These are phyloP conservation scores for Metroxylon sagu DNA, from an alignment of 176 grass and related monocot species.

Conservation along the genomic window DNA sequence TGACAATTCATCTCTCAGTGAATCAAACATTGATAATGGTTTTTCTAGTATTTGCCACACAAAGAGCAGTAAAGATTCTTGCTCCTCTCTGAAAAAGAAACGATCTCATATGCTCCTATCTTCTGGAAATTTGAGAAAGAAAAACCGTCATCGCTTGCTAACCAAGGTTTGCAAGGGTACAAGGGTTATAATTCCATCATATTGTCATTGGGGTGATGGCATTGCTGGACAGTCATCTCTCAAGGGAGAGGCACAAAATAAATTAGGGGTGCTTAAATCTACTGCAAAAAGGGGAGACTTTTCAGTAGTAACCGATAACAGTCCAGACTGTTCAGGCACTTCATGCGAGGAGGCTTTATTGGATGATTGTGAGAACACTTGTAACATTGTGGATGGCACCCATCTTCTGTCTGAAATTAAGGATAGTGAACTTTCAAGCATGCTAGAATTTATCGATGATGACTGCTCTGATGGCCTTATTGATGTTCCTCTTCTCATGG, in stretches of 20 bases:
- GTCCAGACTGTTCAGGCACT: constrained; percentile 54
- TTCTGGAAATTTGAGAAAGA: constrained; percentile 79
- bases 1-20: constrained; percentile 25
- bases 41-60: constrained; percentile 31
- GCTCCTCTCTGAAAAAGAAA: constrained; percentile 61
- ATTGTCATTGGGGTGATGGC: constrained; percentile 42
- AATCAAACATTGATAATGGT: constrained; percentile 36
- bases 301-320: constrained; percentile 21
- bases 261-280: constrained; percentile 23
- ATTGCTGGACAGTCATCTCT: constrained; percentile 33
- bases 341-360: constrained; percentile 50
- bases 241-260: constrained; percentile 21
- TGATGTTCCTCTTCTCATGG: constrained; percentile 41
- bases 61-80: constrained; percentile 34
- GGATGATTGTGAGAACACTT: constrained; percentile 36
- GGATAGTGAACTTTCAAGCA: constrained; percentile 21
- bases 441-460: constrained; percentile 36
- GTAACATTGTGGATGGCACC: constrained; percentile 17
- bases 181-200: constrained; percentile 59
- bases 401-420: constrained; percentile 29
- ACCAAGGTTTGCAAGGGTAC: constrained; percentile 60
- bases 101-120: constrained; percentile 59
- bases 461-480: constrained; percentile 51
- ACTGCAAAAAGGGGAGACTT: constrained; percentile 24
- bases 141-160: constrained; percentile 48